Evolutionary conservation across 441 rosid genomes (phyloP), one percentile per base, ranked within the genome.

Genomic region (Sinapis alba): DNA sequence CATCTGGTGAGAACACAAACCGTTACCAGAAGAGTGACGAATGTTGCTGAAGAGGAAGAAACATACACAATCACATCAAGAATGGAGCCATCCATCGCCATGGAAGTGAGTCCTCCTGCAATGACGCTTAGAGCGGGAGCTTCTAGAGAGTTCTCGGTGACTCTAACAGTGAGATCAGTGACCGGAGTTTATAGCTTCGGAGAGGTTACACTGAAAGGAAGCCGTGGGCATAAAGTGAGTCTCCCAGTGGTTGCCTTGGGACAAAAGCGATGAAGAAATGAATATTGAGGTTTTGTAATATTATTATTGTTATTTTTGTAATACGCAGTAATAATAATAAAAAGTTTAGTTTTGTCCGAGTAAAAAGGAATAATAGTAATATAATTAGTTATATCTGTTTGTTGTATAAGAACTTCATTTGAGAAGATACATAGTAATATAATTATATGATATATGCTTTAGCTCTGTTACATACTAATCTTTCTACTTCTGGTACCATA

Each of bases 211-310:
- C 62, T 95, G 89, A 95, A 93, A 86, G 99, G 99, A 43, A 95
- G 95, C 85, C 66, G 98, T 41, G 98, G 99, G 41, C 99, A 95
- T 80, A 87, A 82, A 83, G 98, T 91, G 68, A 88, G 79, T 73
- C 76, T 95, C 74, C 98, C 98, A 0, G 99, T 95, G 75, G 91
- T 86, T 65, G 95, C 92, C 1, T 82, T 90, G 89, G 99, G 91
- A 73, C 84, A 88, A 32, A 65, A 71, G 89, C 79, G 95, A 78
- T 90, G 84, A 83, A 63, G 75, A 34, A 41, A 47, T 12, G 45
- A 12, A 16, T 26, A 65, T 8, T 8, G 65, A 72, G 85, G 69
- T 71, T 41, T 79, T 66, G 75, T 77, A 79, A 84, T 68, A 78
- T 83, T 86, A 79, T 75, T 67, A 67, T 67, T 74, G 28, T 87